These are phyloP conservation scores for Metschnikowia amazonensis DNA, from an alignment of 805 yeast species.

Conservation along the genomic window DNA sequence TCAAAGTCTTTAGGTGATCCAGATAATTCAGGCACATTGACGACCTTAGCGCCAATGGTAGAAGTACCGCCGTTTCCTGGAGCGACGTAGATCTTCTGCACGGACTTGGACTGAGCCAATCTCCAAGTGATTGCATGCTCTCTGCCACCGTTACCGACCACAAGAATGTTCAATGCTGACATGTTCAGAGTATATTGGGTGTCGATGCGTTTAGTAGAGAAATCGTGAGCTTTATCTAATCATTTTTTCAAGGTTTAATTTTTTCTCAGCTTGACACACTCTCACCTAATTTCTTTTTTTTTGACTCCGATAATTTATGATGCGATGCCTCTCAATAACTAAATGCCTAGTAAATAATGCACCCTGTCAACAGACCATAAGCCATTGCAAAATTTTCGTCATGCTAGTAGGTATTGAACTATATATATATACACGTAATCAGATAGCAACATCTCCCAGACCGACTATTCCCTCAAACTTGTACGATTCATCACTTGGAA, in stretches of 20 bases:
- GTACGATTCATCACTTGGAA: constrained; percentile 58
- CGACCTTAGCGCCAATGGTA: constrained; percentile 51
- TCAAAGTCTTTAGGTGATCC: constrained; percentile 66
- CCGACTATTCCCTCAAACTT: constrained; percentile 41
- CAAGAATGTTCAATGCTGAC: constrained; percentile 44
- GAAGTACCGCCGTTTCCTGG: constrained; percentile 96
- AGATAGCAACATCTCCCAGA: constrained; percentile 43
- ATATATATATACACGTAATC: constrained; percentile 19
- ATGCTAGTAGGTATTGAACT: constrained; percentile 10
- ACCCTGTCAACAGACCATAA: neutral
- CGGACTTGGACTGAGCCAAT: constrained; percentile 71
- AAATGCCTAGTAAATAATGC: neutral
- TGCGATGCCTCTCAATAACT: constrained; percentile 1
- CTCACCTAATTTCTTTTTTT: constrained; percentile 4
- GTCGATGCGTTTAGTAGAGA: constrained; percentile 3
- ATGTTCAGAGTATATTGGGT: constrained; percentile 6
- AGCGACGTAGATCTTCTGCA: constrained; percentile 76
- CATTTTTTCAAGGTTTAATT: neutral
- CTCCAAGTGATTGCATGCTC: constrained; percentile 97
- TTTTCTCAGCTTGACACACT: constrained; percentile 1
- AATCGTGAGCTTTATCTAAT: neutral
- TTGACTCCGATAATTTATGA: neutral
- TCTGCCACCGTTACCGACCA: constrained; percentile 98
- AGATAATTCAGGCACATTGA: constrained; percentile 63
- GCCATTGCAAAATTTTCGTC: neutral